Evolutionary conservation across 208 protist genomes (phyloP).

Genomic region (Wallacemonas sp.): DNA sequence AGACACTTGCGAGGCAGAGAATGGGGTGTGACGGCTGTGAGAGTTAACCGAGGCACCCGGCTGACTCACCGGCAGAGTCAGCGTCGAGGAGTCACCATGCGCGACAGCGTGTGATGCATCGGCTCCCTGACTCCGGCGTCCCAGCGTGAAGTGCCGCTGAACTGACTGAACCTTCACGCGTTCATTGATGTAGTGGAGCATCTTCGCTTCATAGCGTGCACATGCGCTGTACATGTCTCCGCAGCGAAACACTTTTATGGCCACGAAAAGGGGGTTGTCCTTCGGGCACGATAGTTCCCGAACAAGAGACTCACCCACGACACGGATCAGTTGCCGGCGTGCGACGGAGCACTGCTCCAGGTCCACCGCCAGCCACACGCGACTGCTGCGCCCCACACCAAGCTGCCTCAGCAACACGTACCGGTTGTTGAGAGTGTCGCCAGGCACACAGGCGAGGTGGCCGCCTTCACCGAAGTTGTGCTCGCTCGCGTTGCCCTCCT

Average conservation of each 20-base stretch:
- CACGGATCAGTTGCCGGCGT: conserved; percentile 36
- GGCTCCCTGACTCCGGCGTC: not conserved
- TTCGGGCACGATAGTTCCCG: conserved; percentile 28
- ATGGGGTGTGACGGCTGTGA: too few relatives aligned
- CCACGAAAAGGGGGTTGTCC: conserved; percentile 51
- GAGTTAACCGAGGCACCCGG: too few relatives aligned
- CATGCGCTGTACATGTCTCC: conserved; percentile 31
- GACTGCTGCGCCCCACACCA: conserved; percentile 45
- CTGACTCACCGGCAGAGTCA: too few relatives aligned
- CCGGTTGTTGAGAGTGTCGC: conserved; percentile 59
- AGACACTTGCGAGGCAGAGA: too few relatives aligned
- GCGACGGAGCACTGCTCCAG: conserved; percentile 44
- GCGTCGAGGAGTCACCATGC: too few relatives aligned
- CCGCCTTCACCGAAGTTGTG: conserved; percentile 44
- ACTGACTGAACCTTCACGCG: conserved; percentile 24
- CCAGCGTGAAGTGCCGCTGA: conserved; percentile 15
- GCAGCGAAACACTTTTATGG: conserved; percentile 76
- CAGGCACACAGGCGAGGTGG: conserved; percentile 56
- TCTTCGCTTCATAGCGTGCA: conserved; percentile 39
- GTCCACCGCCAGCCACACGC: conserved; percentile 72
- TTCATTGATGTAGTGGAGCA: conserved; percentile 58
- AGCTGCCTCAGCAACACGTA: conserved; percentile 53
- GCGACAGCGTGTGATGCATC: too few relatives aligned
- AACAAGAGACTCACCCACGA: conserved; percentile 31
- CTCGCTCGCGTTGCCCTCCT: conserved; percentile 22